Evolutionary conservation across 208 protist species (phyloP), one percentile per base, ranked within the genome.

Genomic region (Leptomonas seymouri): DNA sequence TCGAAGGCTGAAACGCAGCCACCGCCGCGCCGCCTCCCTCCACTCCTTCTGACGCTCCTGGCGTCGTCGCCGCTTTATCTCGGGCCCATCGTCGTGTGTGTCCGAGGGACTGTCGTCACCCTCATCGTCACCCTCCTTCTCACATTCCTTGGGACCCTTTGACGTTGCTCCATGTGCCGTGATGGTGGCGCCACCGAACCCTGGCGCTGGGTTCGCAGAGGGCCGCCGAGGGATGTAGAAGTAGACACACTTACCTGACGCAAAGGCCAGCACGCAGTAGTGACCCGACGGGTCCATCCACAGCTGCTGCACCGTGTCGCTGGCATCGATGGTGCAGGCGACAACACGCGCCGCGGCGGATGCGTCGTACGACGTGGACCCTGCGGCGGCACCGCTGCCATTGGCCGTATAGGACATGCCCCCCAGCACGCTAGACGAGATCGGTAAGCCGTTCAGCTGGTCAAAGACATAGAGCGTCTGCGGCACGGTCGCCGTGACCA

Each of bases 401-500:
- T 14, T 14, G n/a, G 63, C 31, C 21, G 36, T 27, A 39, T 54
- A 70, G 18, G 51, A 42, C n/a, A 30, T 64, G 14, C 67, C 65
- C 20, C 66, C 65, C 30, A 85, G 27, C 27, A 56, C 65, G 20
- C 59, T 44, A 23, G 73, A 76, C 20, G 65, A 78, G 57, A 85
- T 82, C 25, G 68, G 71, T 18, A 89, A 57, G 56, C 79, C 65
- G 59, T 84, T 84, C 28, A 66, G 44, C 65, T 86, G 69, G 58
- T 86, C 80, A 60, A 86, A 89, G 2, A 89, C 34, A 66, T 78
- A 80, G 20, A 88, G 59, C 20, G 61, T 48, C 67, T 81, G 83
- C 44, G 78, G 79, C 55, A 69, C 49, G 14, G 36, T 28, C 25
- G 71, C 31, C 55, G 83, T 82, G 12, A 87, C 75, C 20, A 82